Conservation (phyloP, 2,329 filamentous ascomycete species). For the Colletotrichum viniferum region DNA sequence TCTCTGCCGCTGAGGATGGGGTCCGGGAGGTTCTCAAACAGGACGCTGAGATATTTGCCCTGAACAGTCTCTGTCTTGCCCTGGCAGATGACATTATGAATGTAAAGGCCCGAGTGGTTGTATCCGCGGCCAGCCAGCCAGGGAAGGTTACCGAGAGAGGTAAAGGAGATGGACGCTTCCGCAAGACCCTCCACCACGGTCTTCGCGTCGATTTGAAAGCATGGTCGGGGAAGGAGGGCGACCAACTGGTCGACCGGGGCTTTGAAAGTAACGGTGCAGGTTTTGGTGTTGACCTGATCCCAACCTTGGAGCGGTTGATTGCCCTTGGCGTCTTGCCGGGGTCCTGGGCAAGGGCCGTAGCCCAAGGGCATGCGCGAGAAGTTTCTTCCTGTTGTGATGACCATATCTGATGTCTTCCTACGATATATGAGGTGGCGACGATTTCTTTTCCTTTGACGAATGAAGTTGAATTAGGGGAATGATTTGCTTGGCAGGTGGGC, state of each 20-base stretch:
- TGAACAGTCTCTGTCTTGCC: slow-evolving; percentile 49
- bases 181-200: slow-evolving; percentile 41
- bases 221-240: slow-evolving; percentile 60
- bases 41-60: slow-evolving; percentile 59
- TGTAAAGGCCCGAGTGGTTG: slow-evolving; percentile 60
- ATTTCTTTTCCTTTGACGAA: neutral
- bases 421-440: neutral
- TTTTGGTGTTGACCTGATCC: neutral
- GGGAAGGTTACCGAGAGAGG: slow-evolving; percentile 52
- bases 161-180: slow-evolving; percentile 46
- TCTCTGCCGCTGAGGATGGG: slow-evolving; percentile 64
- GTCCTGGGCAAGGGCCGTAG: neutral
- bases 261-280: neutral
- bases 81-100: slow-evolving; percentile 64
- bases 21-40: slow-evolving; percentile 64
- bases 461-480: neutral
- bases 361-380: slow-evolving; percentile 1
- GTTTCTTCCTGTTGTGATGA: neutral
- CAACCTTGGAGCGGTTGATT: neutral
- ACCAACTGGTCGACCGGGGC: slow-evolving; percentile 37
- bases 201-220: slow-evolving; percentile 53
- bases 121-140: slow-evolving; percentile 68
- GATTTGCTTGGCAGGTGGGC: neutral
- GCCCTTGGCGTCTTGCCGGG: neutral
- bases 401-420: neutral